Evolutionary conservation across 495 filamentous ascomycete species (phyloP).

Genomic region (Glarea lozoyensis): DNA sequence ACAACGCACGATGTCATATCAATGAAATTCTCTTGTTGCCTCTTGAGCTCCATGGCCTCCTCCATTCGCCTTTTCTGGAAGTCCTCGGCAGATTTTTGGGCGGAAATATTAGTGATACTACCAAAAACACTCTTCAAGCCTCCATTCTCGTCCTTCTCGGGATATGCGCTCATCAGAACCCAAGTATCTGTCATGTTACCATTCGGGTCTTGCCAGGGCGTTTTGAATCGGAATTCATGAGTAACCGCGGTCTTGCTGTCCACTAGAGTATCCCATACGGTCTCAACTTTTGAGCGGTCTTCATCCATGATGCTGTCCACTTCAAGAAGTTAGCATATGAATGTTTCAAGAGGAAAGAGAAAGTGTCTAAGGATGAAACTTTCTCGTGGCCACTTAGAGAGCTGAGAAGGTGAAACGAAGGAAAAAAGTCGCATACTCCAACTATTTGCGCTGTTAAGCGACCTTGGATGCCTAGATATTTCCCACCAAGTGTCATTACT

Average conservation of each 20-base stretch:
- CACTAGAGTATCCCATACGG: constrained; percentile 50
- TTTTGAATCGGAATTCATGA: constrained; percentile 60
- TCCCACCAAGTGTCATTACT: constrained; percentile 63
- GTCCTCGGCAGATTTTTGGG: constrained; percentile 52
- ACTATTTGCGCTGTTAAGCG: constrained; percentile 34
- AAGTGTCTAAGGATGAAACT: too few species aligned
- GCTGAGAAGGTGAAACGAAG: too few species aligned
- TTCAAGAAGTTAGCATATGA: too few species aligned
- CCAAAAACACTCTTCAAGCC: constrained; percentile 61
- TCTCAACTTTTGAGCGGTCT: constrained; percentile 42
- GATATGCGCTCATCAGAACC: constrained; percentile 63
- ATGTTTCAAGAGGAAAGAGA: too few species aligned
- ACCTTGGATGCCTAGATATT: constrained; percentile 48
- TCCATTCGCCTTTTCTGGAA: constrained; percentile 51
- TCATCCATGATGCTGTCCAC: constrained; percentile 55
- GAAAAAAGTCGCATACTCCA: too few species aligned
- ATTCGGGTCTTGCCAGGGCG: constrained; percentile 46
- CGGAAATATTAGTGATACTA: constrained; percentile 46
- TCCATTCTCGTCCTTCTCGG: constrained; percentile 48
- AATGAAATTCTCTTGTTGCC: constrained; percentile 75
- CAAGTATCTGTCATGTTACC: constrained; percentile 55
- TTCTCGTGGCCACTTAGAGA: too few species aligned
- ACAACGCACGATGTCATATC: constrained; percentile 50
- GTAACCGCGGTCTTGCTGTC: constrained; percentile 45
- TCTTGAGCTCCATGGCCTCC: constrained; percentile 56